These are phyloP conservation scores for Aspergillus sclerotiicarbonarius DNA, from an alignment of 495 filamentous ascomycete species.

Conservation along the genomic window DNA sequence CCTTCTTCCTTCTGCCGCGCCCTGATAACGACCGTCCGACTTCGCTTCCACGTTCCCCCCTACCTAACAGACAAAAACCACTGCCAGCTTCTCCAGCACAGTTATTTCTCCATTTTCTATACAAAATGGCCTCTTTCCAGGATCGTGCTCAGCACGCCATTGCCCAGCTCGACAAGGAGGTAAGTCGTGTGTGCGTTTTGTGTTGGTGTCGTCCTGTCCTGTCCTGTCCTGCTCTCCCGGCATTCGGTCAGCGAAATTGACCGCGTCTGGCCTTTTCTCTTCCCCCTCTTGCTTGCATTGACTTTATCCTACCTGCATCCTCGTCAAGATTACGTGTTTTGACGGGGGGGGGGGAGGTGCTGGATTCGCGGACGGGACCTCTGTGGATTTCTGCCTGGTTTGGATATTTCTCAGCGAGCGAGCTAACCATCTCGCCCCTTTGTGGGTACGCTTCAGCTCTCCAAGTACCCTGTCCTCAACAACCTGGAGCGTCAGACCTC, in stretches of 20 bases:
- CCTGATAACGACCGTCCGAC: constrained; percentile 13
- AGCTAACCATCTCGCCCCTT: constrained; percentile 18
- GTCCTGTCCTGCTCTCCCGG: background rate
- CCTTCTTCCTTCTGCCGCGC: constrained; percentile 10
- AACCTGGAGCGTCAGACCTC: constrained; percentile 96
- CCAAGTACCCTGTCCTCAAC: constrained; percentile 91
- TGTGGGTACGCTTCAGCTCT: constrained; percentile 62
- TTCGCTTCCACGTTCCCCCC: constrained; percentile 6
- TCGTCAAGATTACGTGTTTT: background rate
- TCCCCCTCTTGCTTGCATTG: background rate
- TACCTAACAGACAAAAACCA: background rate
- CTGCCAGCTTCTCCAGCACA: constrained; percentile 4
- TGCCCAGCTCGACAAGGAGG: constrained; percentile 95
- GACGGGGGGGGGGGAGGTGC: background rate
- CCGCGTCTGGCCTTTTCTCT: background rate
- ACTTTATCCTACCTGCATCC: background rate
- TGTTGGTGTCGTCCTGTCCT: constrained; percentile 22
- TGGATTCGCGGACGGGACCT: background rate
- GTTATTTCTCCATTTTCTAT: constrained; percentile 3
- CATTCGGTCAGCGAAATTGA: constrained; percentile 24
- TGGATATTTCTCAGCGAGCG: constrained; percentile 9
- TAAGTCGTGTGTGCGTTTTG: constrained; percentile 48
- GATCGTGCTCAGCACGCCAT: constrained; percentile 87
- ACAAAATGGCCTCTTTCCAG: constrained; percentile 71
- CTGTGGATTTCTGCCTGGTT: background rate